Evolutionary conservation across 208 protist genomes (phyloP).

Genomic region (Trypanosoma mega): DNA sequence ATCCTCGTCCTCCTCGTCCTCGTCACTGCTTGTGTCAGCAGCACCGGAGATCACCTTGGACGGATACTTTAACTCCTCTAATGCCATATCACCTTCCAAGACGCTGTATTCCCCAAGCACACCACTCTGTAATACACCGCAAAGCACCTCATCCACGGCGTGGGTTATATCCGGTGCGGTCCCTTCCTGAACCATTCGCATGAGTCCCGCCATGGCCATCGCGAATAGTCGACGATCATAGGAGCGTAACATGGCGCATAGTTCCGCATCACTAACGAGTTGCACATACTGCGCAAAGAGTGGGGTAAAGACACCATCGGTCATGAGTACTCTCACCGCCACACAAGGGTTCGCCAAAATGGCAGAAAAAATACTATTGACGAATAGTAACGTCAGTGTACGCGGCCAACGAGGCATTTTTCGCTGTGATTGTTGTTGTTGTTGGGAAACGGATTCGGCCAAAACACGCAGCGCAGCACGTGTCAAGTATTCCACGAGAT

Average conservation of each 20-base stretch:
- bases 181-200: constrained; percentile 14
- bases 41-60: neutral
- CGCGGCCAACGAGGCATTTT: too few relatives aligned
- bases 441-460: constrained; percentile 6
- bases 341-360: constrained; percentile 41
- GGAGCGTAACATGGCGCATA: constrained; percentile 42
- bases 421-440: too few relatives aligned
- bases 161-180: constrained; percentile 9
- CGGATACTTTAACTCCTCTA: constrained; percentile 33
- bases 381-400: constrained; percentile 66
- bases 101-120: constrained; percentile 47
- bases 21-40: constrained; percentile 7
- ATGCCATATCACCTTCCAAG: constrained; percentile 22
- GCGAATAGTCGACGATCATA: constrained; percentile 78
- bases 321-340: constrained; percentile 40
- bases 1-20: constrained; percentile 33
- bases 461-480: constrained; percentile 31
- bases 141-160: constrained; percentile 36
- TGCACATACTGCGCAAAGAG: constrained; percentile 65
- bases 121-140: constrained; percentile 42
- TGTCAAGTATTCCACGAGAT: constrained; percentile 41
- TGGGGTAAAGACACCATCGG: constrained; percentile 24
- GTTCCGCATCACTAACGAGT: constrained; percentile 24
- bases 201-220: constrained; percentile 35
- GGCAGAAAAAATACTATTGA: constrained; percentile 65